These are phyloP conservation scores for Metarhizium brunneum DNA, from an alignment of 2,329 filamentous ascomycete species.

Conservation along the genomic window DNA sequence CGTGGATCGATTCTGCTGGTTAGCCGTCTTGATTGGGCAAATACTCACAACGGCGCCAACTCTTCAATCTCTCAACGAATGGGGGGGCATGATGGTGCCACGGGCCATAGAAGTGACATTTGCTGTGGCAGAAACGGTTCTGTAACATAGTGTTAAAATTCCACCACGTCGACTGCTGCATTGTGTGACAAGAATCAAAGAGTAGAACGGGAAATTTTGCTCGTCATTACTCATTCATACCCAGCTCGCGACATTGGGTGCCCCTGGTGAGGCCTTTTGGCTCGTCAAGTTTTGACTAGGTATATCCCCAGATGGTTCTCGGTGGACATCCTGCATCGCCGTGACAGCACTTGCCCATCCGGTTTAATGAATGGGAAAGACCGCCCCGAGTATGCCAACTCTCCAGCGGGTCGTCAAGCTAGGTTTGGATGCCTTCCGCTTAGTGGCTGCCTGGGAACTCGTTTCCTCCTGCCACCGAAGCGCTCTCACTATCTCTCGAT, in stretches of 20 bases:
- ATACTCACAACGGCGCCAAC: constrained; percentile 1
- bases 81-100: constrained; percentile 6
- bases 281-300: background rate
- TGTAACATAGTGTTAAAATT: background rate
- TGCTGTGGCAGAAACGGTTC: background rate
- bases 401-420: background rate
- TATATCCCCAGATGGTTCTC: background rate
- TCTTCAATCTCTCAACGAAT: constrained; percentile 5
- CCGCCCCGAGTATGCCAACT: background rate
- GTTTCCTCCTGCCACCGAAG: background rate
- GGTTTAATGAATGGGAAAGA: background rate
- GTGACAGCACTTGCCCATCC: background rate
- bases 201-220: background rate
- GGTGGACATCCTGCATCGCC: background rate
- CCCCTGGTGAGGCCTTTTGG: background rate
- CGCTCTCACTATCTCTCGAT: constrained; percentile 25
- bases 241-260: background rate
- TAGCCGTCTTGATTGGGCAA: constrained; percentile 5
- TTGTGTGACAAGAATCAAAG: background rate
- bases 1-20: constrained; percentile 2
- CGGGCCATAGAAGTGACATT: background rate
- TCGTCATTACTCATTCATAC: background rate
- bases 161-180: background rate
- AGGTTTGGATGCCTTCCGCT: background rate
- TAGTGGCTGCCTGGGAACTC: background rate